Evolutionary conservation across 73 alveolate genomes (phyloP).

Genomic region (Symbiodinium pilosum): DNA sequence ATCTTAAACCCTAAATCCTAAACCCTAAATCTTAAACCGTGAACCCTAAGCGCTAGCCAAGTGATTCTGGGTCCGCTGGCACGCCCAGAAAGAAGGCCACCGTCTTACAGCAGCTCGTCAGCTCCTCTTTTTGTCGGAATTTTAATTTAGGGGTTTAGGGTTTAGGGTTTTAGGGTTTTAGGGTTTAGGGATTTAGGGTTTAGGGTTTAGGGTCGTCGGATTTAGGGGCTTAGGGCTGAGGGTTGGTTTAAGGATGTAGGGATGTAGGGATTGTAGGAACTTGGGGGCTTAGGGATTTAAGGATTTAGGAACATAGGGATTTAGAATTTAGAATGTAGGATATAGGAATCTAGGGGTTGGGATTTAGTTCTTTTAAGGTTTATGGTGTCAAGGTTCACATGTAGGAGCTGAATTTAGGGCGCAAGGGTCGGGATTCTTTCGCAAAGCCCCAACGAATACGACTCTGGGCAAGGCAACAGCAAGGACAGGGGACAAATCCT

Average conservation of each 20-base stretch:
- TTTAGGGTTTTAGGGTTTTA: neutral
- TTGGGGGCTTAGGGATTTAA: no score
- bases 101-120: constrained; percentile 52
- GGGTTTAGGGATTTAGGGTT: neutral
- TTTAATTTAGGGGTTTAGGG: neutral
- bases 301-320: no score
- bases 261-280: no score
- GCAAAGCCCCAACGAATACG: no score
- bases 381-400: no score
- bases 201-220: neutral
- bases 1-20: neutral
- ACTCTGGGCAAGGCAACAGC: no score
- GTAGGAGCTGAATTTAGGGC: no score
- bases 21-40: neutral
- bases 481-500: no score
- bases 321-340: no score
- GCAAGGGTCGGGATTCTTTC: no score
- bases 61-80: neutral
- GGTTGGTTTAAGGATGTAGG: neutral
- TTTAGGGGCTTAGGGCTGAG: neutral
- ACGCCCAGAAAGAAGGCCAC: constrained; percentile 65
- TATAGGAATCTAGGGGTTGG: neutral
- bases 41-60: no score
- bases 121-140: neutral
- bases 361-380: neutral